Evolutionary conservation across 192 early-diverging fungal genomes (phyloP).

Genomic region (Dispira parvispora): DNA sequence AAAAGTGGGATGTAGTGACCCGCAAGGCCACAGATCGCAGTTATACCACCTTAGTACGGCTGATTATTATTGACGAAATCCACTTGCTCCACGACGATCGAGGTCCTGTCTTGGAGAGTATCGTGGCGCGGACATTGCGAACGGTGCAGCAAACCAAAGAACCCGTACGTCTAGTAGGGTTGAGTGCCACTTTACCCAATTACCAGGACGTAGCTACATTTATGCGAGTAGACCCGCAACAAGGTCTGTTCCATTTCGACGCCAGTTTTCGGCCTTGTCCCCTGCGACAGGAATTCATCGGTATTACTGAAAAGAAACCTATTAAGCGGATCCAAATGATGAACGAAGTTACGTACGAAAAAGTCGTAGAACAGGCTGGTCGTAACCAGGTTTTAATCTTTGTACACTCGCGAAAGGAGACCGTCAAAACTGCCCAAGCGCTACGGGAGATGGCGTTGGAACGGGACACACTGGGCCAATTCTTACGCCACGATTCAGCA

Average conservation of each 20-base stretch:
- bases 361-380: slow-evolving; percentile 67
- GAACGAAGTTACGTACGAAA: slow-evolving; percentile 96
- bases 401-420: slow-evolving; percentile 96
- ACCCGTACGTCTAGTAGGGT: slow-evolving; percentile 75
- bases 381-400: slow-evolving; percentile 88
- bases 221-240: slow-evolving; percentile 64
- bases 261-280: slow-evolving; percentile 84
- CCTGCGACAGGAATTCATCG: slow-evolving; percentile 89
- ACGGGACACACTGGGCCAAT: slow-evolving; percentile 65
- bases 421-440: slow-evolving; percentile 84
- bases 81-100: slow-evolving; percentile 94
- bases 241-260: slow-evolving; percentile 88
- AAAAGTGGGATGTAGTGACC: slow-evolving; percentile 99
- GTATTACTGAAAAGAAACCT: slow-evolving; percentile 92
- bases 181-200: slow-evolving; percentile 91
- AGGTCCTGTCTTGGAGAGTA: slow-evolving; percentile 88
- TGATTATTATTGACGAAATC: slow-evolving; percentile 94
- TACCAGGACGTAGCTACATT: slow-evolving; percentile 91
- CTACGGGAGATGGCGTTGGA: slow-evolving; percentile 86
- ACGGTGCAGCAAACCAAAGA: slow-evolving; percentile 81
- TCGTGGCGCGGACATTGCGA: slow-evolving; percentile 75
- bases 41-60: slow-evolving; percentile 74
- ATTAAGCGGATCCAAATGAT: slow-evolving; percentile 84
- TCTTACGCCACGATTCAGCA: slow-evolving; percentile 65
- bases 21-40: slow-evolving; percentile 86